Base-by-base conservation (phyloP, 1,284 basidiomycete genomes). In the Rhodotorula sp. region DNA sequence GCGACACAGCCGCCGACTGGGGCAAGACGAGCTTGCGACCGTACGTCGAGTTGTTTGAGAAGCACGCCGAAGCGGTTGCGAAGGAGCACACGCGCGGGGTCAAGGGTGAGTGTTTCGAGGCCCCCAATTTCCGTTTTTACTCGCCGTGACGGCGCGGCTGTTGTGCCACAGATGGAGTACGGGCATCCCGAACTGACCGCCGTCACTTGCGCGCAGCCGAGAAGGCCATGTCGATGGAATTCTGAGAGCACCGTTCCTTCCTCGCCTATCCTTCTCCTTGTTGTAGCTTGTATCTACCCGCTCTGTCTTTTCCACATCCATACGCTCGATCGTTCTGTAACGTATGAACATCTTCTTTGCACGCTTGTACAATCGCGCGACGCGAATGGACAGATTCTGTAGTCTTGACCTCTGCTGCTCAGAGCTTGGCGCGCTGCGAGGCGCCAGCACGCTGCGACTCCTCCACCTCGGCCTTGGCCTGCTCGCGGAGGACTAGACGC, bases 11-110 rank as follows among this genome's bases (percentile, higher is more conserved):
- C 67, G 49, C 77, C 80, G 82, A 83, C 47, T 87, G 84, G 82
- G 82, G 84, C 48, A 80, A 83, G 57, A 87, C 86, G 43, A 84
- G 83, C 47, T 82, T 99, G 73, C 91, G 88, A 79, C 91, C 91
- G 5, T 98, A 94, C 79, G 89, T 99, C 51, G 91, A 95, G 62
- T 87, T 97, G 84, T 84, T 99, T 73, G 92, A 98, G 73, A 85
- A 85, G 78, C 91, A 97, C 72, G 82, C 84, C 26, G 76, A 81
- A 21, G 83, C 77, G 4, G 78, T 87, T n/a, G 76, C 86, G 66
- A 79, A 80, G 62, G 85, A 70, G 31, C 58, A 59, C 31, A 59
- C 39, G 63, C 63, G 65, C n/a, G 57, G 62, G 58, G 77, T 77
- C 67, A 77, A 72, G 69, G 75, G 78, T 78, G 57, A 49, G 72